These are phyloP conservation scores for Pharus latifolius DNA, from an alignment of 176 grass and related monocot genomes.

Conservation along the genomic window DNA sequence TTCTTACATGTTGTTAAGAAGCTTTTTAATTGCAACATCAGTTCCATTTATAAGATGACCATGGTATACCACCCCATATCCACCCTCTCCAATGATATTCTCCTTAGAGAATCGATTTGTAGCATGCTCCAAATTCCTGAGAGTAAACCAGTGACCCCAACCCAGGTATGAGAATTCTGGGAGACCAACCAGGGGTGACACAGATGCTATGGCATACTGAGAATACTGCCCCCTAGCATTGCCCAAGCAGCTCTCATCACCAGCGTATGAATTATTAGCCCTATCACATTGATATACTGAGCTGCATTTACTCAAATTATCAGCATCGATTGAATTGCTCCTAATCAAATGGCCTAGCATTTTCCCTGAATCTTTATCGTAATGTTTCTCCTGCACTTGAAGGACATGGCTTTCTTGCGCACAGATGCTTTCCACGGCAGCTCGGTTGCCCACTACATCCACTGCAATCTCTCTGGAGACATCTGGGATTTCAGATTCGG, in stretches of 20 bases:
- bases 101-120: slow-evolving; percentile 70
- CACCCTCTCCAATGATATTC: slow-evolving; percentile 62
- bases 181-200: slow-evolving; percentile 57
- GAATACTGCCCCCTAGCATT: slow-evolving; percentile 28
- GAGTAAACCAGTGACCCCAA: slow-evolving; percentile 78
- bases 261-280: slow-evolving; percentile 32
- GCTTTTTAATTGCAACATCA: slow-evolving; percentile 66
- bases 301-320: slow-evolving; percentile 69
- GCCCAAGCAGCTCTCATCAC: slow-evolving; percentile 50
- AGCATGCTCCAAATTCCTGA: slow-evolving; percentile 55
- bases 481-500: slow-evolving; percentile 51
- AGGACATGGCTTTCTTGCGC: slow-evolving; percentile 15
- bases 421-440: slow-evolving; percentile 17
- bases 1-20: slow-evolving; percentile 66
- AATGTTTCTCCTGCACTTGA: slow-evolving; percentile 25
- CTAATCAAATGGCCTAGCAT: slow-evolving; percentile 38
- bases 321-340: slow-evolving; percentile 57
- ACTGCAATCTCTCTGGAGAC: slow-evolving; percentile 68
- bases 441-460: slow-evolving; percentile 31
- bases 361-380: slow-evolving; percentile 35
- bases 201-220: slow-evolving; percentile 36
- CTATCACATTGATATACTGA: slow-evolving; percentile 43
- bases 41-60: slow-evolving; percentile 52
- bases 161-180: slow-evolving; percentile 68
- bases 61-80: slow-evolving; percentile 59